Percentiles rank a stretch among this genome's conserved stretches.
Evolutionary conservation across 2,329 filamentous ascomycete species (phyloP).

Genomic region (Geoglossum cookeanum): DNA sequence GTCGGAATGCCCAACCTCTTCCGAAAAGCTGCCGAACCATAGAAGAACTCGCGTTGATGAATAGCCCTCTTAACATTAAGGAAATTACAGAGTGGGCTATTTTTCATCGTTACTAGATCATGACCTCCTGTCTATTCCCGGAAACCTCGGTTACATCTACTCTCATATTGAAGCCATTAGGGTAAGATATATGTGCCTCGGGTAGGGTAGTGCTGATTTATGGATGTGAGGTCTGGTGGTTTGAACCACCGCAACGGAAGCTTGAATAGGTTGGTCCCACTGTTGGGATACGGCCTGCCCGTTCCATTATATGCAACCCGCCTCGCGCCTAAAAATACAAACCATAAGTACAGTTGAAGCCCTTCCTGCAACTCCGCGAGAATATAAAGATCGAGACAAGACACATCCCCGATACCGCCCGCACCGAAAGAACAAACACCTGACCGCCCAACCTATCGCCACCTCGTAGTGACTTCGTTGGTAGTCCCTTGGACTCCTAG

Average conservation of each 20-base stretch:
- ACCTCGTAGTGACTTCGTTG: background rate
- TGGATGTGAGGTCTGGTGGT: too few relatives aligned
- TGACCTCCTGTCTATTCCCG: too few relatives aligned
- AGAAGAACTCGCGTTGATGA: too few relatives aligned
- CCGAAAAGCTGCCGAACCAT: background rate
- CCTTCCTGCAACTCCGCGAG: background rate
- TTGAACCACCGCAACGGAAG: too few relatives aligned
- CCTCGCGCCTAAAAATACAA: background rate
- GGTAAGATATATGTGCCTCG: too few relatives aligned
- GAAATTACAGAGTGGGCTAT: background rate
- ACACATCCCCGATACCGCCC: background rate
- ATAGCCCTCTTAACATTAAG: background rate
- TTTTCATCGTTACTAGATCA: background rate
- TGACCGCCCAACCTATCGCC: background rate
- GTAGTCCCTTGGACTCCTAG: background rate
- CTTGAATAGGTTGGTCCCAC: too few relatives aligned
- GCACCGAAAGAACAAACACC: background rate
- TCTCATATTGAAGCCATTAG: too few relatives aligned
- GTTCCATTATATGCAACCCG: background rate
- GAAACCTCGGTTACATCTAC: too few relatives aligned
- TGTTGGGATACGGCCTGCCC: too few relatives aligned
- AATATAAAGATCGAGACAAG: background rate
- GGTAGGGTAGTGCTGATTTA: too few relatives aligned
- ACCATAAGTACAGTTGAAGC: background rate
- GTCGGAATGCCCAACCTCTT: background rate